Evolutionary conservation across 305 asterid genomes (phyloP), one percentile per base, ranked within the genome.

Genomic region (Solanum hybrid): DNA sequence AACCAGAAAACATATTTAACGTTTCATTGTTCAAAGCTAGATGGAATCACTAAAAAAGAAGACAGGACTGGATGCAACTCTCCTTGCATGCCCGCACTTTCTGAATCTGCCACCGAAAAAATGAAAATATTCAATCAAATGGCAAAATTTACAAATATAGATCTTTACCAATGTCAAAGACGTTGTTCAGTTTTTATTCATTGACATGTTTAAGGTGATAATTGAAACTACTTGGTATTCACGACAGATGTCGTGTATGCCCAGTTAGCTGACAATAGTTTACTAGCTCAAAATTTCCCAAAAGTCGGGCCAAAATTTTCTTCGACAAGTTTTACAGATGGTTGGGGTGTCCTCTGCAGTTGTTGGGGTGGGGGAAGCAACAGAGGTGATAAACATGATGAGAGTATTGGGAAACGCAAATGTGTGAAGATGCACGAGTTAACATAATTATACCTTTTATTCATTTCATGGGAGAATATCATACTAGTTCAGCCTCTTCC

Each of bases 401-500:
- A 33, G 2, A 40, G 24, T 40, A 74, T 39, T 40, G 86, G 33
- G 5, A 39, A 46, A 36, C n/a, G 6, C 67, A 88, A 71, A 87
- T 28, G 29, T 6, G 42, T 87, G 46, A 86, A 67, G 77, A 86
- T 75, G 73, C 51, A 87, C 14, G 18, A 74, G n/a, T 75, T n/a
- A 39, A 87, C n/a, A 57, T 85, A 26, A 78, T 35, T 89, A 24
- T 79, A 89, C 86, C 90, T 42, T 80, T 79, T 78, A 89, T 78
- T 79, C 77, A 36, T 61, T 89, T 28, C 87, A 51, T 61, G 87
- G 28, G 71, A 89, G 37, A 35, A 42, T 20, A 57, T 89, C 86
- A 79, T 33, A 82, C 80, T 94, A 90, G 95, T 31, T 92, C 94
- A 87, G 89, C 85, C 36, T 95, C 96, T 93, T 97, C 98, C 24